Percentiles rank a stretch among this genome's conserved stretches.
phyloP scores from a whole-genome alignment of 2,329 filamentous ascomycete species.

The Fusarium ambrosium region DNA sequence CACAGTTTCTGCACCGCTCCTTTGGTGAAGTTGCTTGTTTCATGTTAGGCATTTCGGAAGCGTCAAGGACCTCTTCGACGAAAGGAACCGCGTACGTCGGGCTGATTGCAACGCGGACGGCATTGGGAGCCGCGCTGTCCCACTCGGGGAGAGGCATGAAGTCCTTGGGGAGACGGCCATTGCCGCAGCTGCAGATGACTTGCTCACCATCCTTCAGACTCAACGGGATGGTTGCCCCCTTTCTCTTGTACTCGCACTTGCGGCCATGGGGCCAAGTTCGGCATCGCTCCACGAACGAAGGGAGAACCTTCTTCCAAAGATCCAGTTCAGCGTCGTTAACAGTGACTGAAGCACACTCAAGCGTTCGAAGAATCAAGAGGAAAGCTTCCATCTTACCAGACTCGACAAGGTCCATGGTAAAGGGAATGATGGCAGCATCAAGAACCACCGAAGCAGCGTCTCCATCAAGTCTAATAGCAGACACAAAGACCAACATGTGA shows the following conservation, averaged over 20 bases:
- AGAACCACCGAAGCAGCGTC: conserved; percentile 58
- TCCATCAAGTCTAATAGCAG: conserved; percentile 59
- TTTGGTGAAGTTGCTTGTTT: neutral
- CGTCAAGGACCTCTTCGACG: conserved; percentile 57
- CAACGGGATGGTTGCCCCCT: conserved; percentile 55
- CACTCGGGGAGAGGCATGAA: conserved; percentile 60
- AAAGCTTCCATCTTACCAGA: conserved; percentile 54
- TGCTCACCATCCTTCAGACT: conserved; percentile 52
- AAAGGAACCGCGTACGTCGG: conserved; percentile 62
- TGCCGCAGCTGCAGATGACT: conserved; percentile 62
- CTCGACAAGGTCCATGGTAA: conserved; percentile 54
- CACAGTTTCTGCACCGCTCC: conserved; percentile 56
- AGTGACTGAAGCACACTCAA: conserved; percentile 56
- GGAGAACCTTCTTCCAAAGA: conserved; percentile 62
- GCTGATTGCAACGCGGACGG: conserved; percentile 71
- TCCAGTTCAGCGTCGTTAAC: conserved; percentile 70
- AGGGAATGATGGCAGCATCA: conserved; percentile 62
- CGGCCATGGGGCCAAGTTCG: conserved; percentile 61
- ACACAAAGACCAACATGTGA: conserved; percentile 58
- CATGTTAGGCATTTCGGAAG: conserved; percentile 30
- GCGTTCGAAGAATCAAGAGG: conserved; percentile 52
- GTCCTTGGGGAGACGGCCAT: conserved; percentile 56
- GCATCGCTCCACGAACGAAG: conserved; percentile 61
- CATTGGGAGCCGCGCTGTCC: conserved; percentile 56
- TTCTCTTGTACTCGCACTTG: conserved; percentile 59